Conservation (phyloP, 257 asterid genomes). For the Fraxinus excelsior region DNA sequence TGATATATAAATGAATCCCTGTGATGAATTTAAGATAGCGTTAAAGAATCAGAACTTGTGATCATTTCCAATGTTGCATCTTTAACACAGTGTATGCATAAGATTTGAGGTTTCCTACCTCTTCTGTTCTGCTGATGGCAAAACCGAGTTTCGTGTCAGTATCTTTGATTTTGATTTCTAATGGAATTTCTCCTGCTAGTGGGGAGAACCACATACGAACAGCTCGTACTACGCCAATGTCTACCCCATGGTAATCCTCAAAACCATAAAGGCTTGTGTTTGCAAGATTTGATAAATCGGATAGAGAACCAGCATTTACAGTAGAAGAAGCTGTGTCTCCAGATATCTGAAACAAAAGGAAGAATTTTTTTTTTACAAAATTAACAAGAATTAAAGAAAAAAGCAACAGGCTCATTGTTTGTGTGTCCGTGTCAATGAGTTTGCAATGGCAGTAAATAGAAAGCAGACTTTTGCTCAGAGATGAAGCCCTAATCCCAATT, state of each 20-base stretch:
- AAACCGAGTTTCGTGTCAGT: conserved; percentile 78
- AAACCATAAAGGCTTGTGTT: conserved; percentile 81
- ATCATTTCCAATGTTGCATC: not conserved
- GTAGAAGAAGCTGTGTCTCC: conserved; percentile 88
- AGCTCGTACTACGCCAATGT: conserved; percentile 87
- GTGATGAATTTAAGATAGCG: not conserved
- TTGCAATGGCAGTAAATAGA: not conserved
- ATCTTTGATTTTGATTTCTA: conserved; percentile 71
- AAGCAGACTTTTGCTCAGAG: not conserved
- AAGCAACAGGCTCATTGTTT: not conserved
- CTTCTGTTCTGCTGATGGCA: conserved; percentile 88
- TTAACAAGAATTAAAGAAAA: not conserved
- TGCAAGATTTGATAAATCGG: conserved; percentile 80
- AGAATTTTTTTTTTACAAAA: not conserved
- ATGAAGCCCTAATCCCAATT: not conserved
- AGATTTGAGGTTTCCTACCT: conserved; percentile 40
- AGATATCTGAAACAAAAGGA: conserved; percentile 52
- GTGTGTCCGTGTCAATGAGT: not conserved
- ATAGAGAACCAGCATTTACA: conserved; percentile 72
- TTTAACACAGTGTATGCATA: not conserved
- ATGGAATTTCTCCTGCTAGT: conserved; percentile 72
- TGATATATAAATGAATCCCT: conserved; percentile 92
- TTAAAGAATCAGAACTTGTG: not conserved
- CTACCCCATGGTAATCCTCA: conserved; percentile 95
- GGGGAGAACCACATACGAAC: conserved; percentile 94